phyloP scores from a whole-genome alignment of 768 basidiomycete species.

The Rhodotorula graminis region DNA sequence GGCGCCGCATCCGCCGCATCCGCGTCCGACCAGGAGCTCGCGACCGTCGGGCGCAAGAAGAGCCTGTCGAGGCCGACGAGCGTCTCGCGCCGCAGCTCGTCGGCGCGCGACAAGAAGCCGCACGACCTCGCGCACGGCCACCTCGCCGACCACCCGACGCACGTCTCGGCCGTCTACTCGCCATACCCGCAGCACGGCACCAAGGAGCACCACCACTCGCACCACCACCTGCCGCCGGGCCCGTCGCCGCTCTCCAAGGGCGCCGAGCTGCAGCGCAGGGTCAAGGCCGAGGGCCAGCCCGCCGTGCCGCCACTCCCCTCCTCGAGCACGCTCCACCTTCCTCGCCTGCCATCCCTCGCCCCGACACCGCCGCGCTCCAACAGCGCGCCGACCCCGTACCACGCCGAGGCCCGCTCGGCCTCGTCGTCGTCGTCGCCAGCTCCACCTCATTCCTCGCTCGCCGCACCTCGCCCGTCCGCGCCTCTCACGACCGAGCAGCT shows the following conservation, averaged over 20 bases:
- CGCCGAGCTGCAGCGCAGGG: background rate
- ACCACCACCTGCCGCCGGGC: no score
- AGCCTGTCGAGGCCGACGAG: constrained; percentile 17
- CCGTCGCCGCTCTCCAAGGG: background rate
- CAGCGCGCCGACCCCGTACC: background rate
- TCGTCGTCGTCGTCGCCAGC: background rate
- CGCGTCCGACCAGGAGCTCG: constrained; percentile 15
- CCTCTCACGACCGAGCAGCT: constrained; percentile 6
- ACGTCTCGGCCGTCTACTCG: constrained; percentile 14
- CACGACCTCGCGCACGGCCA: constrained; percentile 35
- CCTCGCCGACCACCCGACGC: constrained; percentile 23
- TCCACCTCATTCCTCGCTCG: background rate
- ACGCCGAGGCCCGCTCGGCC: no score
- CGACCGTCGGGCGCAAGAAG: constrained; percentile 27
- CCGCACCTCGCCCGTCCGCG: background rate
- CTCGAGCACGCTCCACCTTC: background rate
- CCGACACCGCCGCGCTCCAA: background rate
- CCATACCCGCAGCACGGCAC: constrained; percentile 22
- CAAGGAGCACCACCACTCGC: background rate
- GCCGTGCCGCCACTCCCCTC: background rate
- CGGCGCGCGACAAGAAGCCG: constrained; percentile 11
- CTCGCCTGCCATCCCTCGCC: background rate
- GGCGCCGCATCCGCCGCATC: background rate
- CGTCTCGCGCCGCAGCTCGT: constrained; percentile 10
- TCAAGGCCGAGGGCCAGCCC: background rate